Evolutionary conservation across 768 basidiomycete species (phyloP).

Genomic region (Hygrocybe punicea): DNA sequence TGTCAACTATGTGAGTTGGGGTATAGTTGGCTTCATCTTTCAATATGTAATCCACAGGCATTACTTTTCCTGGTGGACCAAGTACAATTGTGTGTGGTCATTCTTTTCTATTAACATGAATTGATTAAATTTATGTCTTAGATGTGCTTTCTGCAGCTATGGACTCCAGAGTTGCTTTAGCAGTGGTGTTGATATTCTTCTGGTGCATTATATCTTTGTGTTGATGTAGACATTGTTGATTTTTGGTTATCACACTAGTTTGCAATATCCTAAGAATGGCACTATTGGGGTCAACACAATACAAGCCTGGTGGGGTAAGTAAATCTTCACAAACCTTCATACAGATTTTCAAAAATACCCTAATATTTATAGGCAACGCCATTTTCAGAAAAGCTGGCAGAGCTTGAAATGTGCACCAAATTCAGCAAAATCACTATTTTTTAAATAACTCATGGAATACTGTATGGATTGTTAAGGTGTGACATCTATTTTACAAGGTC

Average conservation of each 20-base stretch:
- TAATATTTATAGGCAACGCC: too few relatives aligned
- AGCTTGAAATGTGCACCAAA: too few relatives aligned
- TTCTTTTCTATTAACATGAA: too few relatives aligned
- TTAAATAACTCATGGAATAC: too few relatives aligned
- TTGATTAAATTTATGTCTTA: constrained; percentile 10
- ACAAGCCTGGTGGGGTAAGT: constrained; percentile 62
- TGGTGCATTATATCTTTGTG: too few relatives aligned
- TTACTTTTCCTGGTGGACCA: constrained; percentile 68
- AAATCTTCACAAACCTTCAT: too few relatives aligned
- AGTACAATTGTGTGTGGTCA: constrained; percentile 58
- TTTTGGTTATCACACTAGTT: constrained; percentile 52
- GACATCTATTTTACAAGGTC: too few relatives aligned
- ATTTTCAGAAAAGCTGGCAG: too few relatives aligned
- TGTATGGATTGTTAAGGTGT: too few relatives aligned
- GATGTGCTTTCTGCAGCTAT: constrained; percentile 66
- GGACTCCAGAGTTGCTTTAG: constrained; percentile 65
- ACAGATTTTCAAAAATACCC: too few relatives aligned
- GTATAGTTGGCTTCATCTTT: constrained; percentile 63
- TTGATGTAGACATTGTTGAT: constrained; percentile 22
- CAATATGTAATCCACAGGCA: constrained; percentile 57
- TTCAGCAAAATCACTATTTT: too few relatives aligned
- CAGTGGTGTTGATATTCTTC: constrained; percentile 57
- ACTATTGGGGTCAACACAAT: constrained; percentile 52
- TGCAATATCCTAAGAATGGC: constrained; percentile 66
- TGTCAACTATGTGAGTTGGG: constrained; percentile 67